Evolutionary conservation across 2,329 filamentous ascomycete species (phyloP), one percentile per base, ranked within the genome.

Genomic region (Beauveria sp.): DNA sequence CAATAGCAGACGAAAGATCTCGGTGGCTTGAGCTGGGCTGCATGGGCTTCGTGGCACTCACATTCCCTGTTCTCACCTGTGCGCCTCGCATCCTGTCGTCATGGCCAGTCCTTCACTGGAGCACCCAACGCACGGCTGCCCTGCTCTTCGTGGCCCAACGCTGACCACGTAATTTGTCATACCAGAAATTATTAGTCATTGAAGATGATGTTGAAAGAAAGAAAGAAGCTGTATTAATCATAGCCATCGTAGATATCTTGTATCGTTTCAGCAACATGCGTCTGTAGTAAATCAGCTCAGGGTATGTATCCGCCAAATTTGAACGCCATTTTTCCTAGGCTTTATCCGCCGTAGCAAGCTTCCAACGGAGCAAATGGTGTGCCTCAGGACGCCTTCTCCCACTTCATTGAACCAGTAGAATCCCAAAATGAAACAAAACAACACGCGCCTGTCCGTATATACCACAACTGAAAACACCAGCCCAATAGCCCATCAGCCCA

Each of bases 301-400:
- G 57, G 57, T 59, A 59, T 59, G 57, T 59, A 43, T 59, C 57
- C 47, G 56, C 46, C 57, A 45, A 52, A 46, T 51, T 4, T 24
- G 26, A 59, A 52, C 57, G 57, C 57, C 57, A 9, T 24, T 38
- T 28, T 52, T 43, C 47, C 38, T 22, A n/a, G 38, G 38, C 26
- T 38, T 38, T 34, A n/a, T 52, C n/a, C n/a, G 30, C 30, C 30
- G 5, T 4, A 42, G 20, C 45, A 58, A 28, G 5, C 26, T 42
- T 34, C 45, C 24, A 50, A 40, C 28, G 7, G 5, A n/a, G 45
- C 16, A 58, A 26, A 26, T 12, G 38, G 22, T 3, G 5, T 50
- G 30, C 14, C 14, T 49, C 14, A 16, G 8, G 20, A 26, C 42
- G 28, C 22, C 49, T 34, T 24, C 34, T n/a, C 40, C 38, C 6